Conservation (phyloP, 176 grass and related monocot genomes). For the Dendrocalamus sinicus region DNA sequence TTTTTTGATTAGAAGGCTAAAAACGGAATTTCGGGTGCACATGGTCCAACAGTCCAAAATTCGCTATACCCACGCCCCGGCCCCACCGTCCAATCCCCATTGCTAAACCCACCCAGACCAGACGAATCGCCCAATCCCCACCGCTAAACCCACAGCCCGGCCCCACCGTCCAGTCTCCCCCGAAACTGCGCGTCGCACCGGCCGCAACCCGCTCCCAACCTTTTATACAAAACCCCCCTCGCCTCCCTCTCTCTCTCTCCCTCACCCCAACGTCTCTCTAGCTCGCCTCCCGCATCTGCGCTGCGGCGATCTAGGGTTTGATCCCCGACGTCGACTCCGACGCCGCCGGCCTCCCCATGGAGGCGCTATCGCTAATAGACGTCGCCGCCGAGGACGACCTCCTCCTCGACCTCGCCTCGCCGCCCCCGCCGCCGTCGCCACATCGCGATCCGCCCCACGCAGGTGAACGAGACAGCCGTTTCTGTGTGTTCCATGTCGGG, state of each 20-base stretch:
- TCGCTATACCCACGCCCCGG: no score
- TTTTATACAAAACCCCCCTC: not conserved
- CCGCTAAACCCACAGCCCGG: not conserved
- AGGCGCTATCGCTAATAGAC: constrained; percentile 71
- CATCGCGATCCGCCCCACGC: constrained; percentile 40
- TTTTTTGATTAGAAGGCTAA: no score
- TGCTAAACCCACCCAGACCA: not conserved
- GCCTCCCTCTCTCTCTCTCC: not conserved
- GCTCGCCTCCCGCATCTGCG: constrained; percentile 9
- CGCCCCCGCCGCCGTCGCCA: constrained; percentile 26
- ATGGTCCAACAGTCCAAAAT: no score
- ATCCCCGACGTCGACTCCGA: not conserved
- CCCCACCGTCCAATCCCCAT: no score
- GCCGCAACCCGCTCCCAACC: not conserved
- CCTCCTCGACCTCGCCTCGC: constrained; percentile 53
- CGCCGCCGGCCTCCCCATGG: constrained; percentile 35
- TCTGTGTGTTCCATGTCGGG: not conserved
- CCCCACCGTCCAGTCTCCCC: constrained; percentile 1
- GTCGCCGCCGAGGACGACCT: constrained; percentile 68
- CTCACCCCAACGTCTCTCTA: constrained; percentile 34
- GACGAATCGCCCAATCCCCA: not conserved
- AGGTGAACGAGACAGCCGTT: not conserved
- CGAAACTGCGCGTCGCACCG: not conserved
- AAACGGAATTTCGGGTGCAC: no score
- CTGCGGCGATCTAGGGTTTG: constrained; percentile 53